phyloP scores from a whole-genome alignment of 2,329 filamentous ascomycete species.

The Ophiostoma piceae region DNA sequence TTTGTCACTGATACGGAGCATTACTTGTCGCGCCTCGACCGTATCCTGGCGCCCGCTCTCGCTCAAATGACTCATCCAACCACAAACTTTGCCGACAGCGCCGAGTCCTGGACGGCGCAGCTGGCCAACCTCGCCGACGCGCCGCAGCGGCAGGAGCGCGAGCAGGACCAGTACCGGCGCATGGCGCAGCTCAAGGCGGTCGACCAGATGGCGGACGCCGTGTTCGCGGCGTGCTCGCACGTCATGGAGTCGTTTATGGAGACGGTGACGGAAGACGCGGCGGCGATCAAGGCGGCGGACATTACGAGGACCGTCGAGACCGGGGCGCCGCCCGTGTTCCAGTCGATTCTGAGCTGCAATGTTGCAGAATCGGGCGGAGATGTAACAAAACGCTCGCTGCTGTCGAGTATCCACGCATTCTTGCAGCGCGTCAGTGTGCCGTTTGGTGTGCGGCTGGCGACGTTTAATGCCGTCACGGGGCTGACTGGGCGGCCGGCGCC shows the following conservation, averaged over 20 bases:
- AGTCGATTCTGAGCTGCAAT: background rate
- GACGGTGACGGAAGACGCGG: conserved; percentile 18
- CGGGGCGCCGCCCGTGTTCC: background rate
- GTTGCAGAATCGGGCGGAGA: background rate
- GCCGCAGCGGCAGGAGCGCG: background rate
- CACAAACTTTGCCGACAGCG: background rate
- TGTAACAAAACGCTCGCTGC: background rate
- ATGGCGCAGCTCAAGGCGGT: conserved; percentile 25
- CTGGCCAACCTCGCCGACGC: conserved; percentile 8
- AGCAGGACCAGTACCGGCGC: conserved; percentile 22
- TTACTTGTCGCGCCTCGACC: conserved; percentile 21
- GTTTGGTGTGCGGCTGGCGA: conserved; percentile 20
- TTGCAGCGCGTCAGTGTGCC: conserved; percentile 20
- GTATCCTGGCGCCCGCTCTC: conserved; percentile 12
- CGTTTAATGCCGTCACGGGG: conserved; percentile 12
- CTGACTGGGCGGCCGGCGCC: background rate
- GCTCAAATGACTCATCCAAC: too few relatives aligned
- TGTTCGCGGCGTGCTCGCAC: conserved; percentile 13
- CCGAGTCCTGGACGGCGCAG: conserved; percentile 3
- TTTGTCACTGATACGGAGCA: conserved; percentile 23
- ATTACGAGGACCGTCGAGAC: background rate
- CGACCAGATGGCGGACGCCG: conserved; percentile 18
- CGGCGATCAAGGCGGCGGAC: background rate
- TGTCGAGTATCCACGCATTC: conserved; percentile 20
- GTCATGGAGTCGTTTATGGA: conserved; percentile 24